These are phyloP conservation scores for Oxyria digyna DNA, from an alignment of 148 eudicot genomes.

Conservation along the genomic window DNA sequence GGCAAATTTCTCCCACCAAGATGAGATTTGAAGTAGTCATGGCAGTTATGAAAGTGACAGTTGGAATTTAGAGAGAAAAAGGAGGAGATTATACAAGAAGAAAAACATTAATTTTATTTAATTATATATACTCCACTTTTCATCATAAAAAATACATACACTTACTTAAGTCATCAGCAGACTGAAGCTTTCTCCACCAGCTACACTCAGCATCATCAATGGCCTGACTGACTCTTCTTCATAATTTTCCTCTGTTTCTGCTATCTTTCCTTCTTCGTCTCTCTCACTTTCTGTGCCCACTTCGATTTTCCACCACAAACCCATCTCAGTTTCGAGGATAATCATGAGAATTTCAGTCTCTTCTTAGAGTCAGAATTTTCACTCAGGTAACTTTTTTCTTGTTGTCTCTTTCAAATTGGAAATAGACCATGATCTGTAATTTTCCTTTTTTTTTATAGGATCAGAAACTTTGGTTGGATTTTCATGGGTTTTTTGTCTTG, in stretches of 20 bases:
- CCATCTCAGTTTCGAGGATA: neutral
- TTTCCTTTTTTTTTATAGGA: neutral
- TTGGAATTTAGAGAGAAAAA: conserved; percentile 10
- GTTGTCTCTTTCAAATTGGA: neutral
- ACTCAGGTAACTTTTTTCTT: neutral
- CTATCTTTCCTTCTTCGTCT: neutral
- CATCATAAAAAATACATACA: neutral
- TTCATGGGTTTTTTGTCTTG: neutral
- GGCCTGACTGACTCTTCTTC: neutral
- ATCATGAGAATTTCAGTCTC: neutral
- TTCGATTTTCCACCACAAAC: neutral
- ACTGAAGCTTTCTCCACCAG: conserved; percentile 1
- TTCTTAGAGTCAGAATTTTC: neutral
- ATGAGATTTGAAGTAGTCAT: conserved; percentile 9
- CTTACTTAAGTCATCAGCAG: conserved; percentile 1
- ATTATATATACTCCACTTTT: too few relatives aligned
- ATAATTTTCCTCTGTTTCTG: neutral
- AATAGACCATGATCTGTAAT: neutral
- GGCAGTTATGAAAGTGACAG: conserved; percentile 19
- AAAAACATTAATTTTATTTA: too few relatives aligned
- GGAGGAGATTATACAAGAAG: too few relatives aligned
- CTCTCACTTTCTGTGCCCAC: conserved; percentile 17
- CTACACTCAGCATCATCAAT: conserved; percentile 3
- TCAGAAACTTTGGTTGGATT: neutral
- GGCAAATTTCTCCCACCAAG: neutral